phyloP scores from a whole-genome alignment of 2,329 filamentous ascomycete species.

The Ophiocordyceps sinensis region DNA sequence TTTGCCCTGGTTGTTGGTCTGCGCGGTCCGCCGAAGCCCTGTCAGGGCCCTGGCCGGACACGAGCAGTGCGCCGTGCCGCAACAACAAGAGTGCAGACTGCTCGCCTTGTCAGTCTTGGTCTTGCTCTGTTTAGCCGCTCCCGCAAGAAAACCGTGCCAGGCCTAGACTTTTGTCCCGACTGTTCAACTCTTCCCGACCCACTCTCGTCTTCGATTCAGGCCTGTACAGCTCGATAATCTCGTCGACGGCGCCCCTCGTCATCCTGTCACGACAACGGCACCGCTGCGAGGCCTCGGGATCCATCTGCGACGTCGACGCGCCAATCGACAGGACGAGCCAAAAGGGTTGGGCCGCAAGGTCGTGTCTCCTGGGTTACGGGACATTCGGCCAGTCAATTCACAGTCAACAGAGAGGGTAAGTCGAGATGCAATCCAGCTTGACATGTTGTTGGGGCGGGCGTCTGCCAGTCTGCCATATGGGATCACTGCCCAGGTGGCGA shows the following conservation, averaged over 20 bases:
- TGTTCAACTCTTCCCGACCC: no score
- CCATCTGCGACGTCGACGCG: no score
- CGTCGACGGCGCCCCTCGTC: no score
- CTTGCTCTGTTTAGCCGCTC: no score
- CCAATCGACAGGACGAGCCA: no score
- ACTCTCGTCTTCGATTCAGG: no score
- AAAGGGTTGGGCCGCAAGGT: not conserved
- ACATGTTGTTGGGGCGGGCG: not conserved
- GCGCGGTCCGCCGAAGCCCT: not conserved
- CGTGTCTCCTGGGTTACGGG: not conserved
- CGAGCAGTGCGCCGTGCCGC: not conserved
- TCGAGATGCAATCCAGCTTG: not conserved
- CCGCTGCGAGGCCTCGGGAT: no score
- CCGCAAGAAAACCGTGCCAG: no score
- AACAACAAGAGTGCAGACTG: not conserved
- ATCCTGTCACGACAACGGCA: no score
- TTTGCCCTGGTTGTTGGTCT: not conserved
- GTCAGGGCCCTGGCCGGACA: not conserved
- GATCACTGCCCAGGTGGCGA: not conserved
- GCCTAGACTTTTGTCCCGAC: no score
- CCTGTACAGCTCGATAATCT: no score
- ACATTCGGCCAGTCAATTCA: not conserved
- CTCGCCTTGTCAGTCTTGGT: no score
- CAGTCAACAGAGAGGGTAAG: not conserved
- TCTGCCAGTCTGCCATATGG: not conserved